Conservation (phyloP, 2,329 filamentous ascomycete genomes). For the Fusarium guadeloupense region DNA sequence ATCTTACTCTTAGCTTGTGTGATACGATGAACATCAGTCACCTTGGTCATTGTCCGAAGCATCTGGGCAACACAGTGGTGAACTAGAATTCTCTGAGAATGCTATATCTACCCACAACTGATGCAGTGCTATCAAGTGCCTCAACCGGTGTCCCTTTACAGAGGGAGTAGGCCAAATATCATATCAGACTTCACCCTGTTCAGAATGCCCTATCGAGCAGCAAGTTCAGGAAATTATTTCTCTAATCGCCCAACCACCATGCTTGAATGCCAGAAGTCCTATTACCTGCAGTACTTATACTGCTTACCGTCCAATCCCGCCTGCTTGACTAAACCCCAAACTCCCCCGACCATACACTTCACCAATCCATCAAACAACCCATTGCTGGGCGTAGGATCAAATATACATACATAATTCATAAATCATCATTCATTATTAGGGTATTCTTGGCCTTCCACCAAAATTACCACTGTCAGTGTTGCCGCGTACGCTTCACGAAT, state of each 20-base stretch:
- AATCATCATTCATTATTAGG: conserved; percentile 54
- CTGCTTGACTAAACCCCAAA: conserved; percentile 8
- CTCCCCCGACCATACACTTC: conserved; percentile 14
- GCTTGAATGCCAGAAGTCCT: conserved; percentile 12
- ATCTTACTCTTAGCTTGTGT: conserved; percentile 17
- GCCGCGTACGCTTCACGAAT: conserved; percentile 80
- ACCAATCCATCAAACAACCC: conserved; percentile 9
- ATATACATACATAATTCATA: conserved; percentile 36
- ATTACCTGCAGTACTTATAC: conserved; percentile 13
- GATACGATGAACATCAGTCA: conserved; percentile 27
- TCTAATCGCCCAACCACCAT: conserved; percentile 7
- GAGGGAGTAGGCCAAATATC: conserved; percentile 2
- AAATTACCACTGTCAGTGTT: conserved; percentile 75
- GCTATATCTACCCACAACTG: conserved; percentile 11
- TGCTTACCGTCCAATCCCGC: conserved; percentile 10
- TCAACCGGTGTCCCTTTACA: background rate
- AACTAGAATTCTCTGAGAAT: background rate
- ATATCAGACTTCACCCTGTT: background rate
- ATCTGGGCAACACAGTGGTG: no score
- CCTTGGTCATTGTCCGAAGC: no score
- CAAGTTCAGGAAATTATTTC: background rate
- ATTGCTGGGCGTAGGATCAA: conserved; percentile 12
- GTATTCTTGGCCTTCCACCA: conserved; percentile 62
- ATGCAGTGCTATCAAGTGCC: background rate
- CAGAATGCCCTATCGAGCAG: conserved; percentile 1